phyloP scores from a whole-genome alignment of 768 basidiomycete species.

The Inosperma sp. region DNA sequence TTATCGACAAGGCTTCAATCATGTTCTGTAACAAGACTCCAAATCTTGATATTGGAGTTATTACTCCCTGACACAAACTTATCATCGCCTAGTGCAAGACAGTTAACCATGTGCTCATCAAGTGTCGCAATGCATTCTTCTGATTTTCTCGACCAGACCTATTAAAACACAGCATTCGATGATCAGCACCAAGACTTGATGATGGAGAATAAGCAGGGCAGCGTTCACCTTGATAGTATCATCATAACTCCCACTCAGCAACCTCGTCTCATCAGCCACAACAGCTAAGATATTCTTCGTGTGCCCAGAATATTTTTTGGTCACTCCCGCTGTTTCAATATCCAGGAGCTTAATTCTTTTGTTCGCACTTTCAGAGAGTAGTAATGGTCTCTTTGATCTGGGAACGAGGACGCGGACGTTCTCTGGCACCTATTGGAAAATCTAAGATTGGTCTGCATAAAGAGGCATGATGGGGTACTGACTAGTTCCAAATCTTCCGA shows the following conservation, averaged over 20 bases:
- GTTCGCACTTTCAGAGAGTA: slow-evolving; percentile 88
- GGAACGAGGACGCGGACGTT: slow-evolving; percentile 11
- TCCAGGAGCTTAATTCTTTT: slow-evolving; percentile 98
- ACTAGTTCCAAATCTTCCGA: slow-evolving; percentile 8
- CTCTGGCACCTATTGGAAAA: background rate
- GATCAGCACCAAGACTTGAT: slow-evolving; percentile 8
- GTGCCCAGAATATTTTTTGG: slow-evolving; percentile 89
- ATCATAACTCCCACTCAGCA: slow-evolving; percentile 93
- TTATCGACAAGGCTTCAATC: no score
- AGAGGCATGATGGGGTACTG: background rate
- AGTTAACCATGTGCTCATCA: slow-evolving; percentile 93
- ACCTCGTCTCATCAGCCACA: slow-evolving; percentile 83
- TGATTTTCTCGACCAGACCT: slow-evolving; percentile 94
- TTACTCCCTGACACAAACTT: slow-evolving; percentile 97
- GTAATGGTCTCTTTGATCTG: slow-evolving; percentile 55
- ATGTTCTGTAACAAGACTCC: no score
- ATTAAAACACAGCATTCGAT: background rate
- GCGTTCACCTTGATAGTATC: slow-evolving; percentile 87
- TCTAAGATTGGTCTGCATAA: no score
- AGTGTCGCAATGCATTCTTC: slow-evolving; percentile 84
- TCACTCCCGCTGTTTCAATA: slow-evolving; percentile 74
- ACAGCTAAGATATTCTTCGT: slow-evolving; percentile 99
- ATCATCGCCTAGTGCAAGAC: slow-evolving; percentile 85
- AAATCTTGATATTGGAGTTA: slow-evolving; percentile 81
- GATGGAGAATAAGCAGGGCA: slow-evolving; percentile 7